These are phyloP conservation scores for Aquilaria sinensis DNA, from an alignment of 345 rosid species.

Conservation along the genomic window DNA sequence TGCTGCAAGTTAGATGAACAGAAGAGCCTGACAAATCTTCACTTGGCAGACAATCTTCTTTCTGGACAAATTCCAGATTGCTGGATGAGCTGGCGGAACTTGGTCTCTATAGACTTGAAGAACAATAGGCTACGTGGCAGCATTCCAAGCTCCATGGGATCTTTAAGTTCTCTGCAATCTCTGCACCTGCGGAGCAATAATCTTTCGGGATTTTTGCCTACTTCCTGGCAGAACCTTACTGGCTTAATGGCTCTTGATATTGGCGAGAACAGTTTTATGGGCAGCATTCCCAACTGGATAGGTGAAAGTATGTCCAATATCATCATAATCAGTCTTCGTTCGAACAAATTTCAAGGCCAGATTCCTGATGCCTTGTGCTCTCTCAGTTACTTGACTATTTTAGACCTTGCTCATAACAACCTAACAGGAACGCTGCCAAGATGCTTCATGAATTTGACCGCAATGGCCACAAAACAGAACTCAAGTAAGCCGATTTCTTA, in stretches of 20 bases:
- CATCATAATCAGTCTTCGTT: conserved; percentile 6
- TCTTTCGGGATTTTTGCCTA: conserved; percentile 4
- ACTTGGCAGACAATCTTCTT: conserved; percentile 12
- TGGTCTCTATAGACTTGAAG: conserved; percentile 9
- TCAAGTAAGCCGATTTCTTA: background rate
- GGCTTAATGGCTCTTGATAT: conserved; percentile 1
- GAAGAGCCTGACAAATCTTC: conserved; percentile 3
- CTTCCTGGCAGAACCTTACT: conserved; percentile 1
- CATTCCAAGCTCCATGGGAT: conserved; percentile 20
- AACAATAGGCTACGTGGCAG: conserved; percentile 12
- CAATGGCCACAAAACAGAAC: background rate
- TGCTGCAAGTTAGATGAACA: conserved; percentile 1
- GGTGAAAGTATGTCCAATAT: conserved; percentile 2
- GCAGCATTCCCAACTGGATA: conserved; percentile 2
- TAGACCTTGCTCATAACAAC: conserved; percentile 14
- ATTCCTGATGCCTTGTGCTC: conserved; percentile 8
- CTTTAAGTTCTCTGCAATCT: conserved; percentile 8
- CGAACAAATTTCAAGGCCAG: conserved; percentile 14
- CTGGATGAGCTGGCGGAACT: conserved; percentile 14
- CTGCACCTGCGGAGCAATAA: conserved; percentile 14
- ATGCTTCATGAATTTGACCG: conserved; percentile 14
- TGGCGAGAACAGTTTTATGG: conserved; percentile 4
- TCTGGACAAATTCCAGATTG: conserved; percentile 23
- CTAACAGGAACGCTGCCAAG: conserved; percentile 10
- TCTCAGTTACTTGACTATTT: conserved; percentile 5